Evolutionary conservation across 768 basidiomycete species (phyloP), one percentile per base, ranked within the genome.

Genomic region (Phanerochaete carnosa): DNA sequence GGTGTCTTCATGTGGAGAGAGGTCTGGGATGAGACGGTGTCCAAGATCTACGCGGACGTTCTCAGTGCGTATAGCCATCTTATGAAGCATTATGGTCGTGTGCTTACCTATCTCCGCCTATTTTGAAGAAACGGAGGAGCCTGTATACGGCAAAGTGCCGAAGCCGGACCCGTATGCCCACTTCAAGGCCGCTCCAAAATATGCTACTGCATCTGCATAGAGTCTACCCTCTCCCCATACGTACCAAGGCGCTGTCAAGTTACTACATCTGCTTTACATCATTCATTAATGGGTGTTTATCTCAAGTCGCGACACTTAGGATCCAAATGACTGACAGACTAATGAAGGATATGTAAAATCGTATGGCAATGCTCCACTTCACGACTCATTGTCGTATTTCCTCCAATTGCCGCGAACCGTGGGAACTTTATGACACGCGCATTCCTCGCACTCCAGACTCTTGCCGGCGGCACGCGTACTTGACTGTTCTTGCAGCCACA

Each of bases 1-100:
- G 94, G 90, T 6, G 85, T 79, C 4, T 87, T 90, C 72, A 92
- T 95, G 87, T 95, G 88, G 85, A 80, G 94, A 68, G 85, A 84
- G 64, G 78, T 86, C 43, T 95, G 92, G 92, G 79, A 85, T 65
- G 75, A 81, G 64, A 74, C 78, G 9, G 90, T 92, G 15, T 77
- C 78, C 23, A 79, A 77, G 66, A 85, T 94, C 60, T 91, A 94
- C 75, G 67, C 68, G 61, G 80, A 86, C 63, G 74, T 87, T 33
- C 74, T 94, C 61, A 79, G 93, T 90, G 69, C 75, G 91, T 84
- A 37, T 16, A 23, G 15, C 43, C 50, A 35, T 28, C 23, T 39
- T 23, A 23, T 37, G 51, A 57, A 66, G 61, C n/a, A n/a, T n/a
- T 22, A 45, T 52, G 22, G 22, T 16, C n/a, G n/a, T 30, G 47